These are phyloP conservation scores for Mycosarcoma maydis DNA, from an alignment of 1,284 basidiomycete species.

Conservation along the genomic window DNA sequence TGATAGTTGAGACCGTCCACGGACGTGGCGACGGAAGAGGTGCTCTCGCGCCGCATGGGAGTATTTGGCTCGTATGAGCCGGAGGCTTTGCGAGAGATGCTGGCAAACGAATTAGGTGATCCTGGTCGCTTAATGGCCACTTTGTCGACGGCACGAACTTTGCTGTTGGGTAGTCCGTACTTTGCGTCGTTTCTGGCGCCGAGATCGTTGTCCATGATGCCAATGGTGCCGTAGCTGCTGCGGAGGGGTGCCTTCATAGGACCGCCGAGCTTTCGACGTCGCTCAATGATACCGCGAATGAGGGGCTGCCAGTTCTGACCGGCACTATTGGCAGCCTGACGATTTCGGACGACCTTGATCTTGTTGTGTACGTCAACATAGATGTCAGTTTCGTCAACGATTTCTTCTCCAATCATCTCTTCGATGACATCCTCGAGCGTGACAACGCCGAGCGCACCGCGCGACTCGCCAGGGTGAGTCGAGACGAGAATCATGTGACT, in stretches of 20 bases:
- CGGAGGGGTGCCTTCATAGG: slow-evolving; percentile 55
- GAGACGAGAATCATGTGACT: slow-evolving; percentile 91
- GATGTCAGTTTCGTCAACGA: slow-evolving; percentile 66
- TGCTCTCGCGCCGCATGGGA: slow-evolving; percentile 28
- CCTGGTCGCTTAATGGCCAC: slow-evolving; percentile 56
- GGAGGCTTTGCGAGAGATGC: slow-evolving; percentile 14
- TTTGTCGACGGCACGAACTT: slow-evolving; percentile 51
- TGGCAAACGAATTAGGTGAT: slow-evolving; percentile 29
- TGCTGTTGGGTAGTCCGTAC: slow-evolving; percentile 36
- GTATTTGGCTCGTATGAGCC: slow-evolving; percentile 27
- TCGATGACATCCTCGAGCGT: slow-evolving; percentile 71
- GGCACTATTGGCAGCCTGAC: slow-evolving; percentile 18
- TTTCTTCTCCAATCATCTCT: slow-evolving; percentile 71
- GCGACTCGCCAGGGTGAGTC: slow-evolving; percentile 79
- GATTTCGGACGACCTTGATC: slow-evolving; percentile 56
- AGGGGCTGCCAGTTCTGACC: slow-evolving; percentile 61
- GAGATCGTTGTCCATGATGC: slow-evolving; percentile 21
- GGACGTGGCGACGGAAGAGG: slow-evolving; percentile 26
- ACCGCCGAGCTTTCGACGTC: slow-evolving; percentile 58
- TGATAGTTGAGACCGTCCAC: slow-evolving; percentile 24
- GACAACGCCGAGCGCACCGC: slow-evolving; percentile 74
- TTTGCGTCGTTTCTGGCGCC: slow-evolving; percentile 22
- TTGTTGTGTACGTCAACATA: slow-evolving; percentile 65
- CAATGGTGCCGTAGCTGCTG: slow-evolving; percentile 54
- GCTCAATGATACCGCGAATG: slow-evolving; percentile 65